phyloP scores from a whole-genome alignment of 169 alveolate species.

The Plasmodium yoelii region DNA sequence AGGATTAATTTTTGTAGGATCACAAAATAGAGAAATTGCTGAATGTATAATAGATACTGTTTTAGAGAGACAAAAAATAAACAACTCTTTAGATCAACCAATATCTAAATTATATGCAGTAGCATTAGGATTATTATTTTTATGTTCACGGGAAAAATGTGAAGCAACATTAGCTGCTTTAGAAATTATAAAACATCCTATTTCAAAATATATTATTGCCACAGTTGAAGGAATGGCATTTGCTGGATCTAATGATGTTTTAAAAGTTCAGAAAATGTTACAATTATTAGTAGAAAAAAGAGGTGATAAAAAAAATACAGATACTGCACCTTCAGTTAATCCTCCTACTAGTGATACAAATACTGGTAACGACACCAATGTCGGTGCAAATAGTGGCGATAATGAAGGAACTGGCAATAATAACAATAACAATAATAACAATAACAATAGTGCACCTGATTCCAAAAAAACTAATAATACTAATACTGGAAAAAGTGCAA shows the following conservation, averaged over 20 bases:
- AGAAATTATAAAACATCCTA: conserved; percentile 85
- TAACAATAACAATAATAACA: conserved; percentile 56
- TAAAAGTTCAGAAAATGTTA: conserved; percentile 95
- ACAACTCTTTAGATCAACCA: conserved; percentile 34
- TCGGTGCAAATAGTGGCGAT: conserved; percentile 58
- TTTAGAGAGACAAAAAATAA: conserved; percentile 86
- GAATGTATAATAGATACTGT: conserved; percentile 94
- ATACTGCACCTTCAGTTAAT: conserved; percentile 30
- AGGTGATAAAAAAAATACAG: conserved; percentile 24
- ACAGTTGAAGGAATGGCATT: conserved; percentile 96
- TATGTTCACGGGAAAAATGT: conserved; percentile 92
- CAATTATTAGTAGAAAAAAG: conserved; percentile 91
- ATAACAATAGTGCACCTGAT: conserved; percentile 34
- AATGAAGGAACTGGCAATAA: conserved; percentile 49
- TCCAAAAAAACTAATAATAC: conserved; percentile 7
- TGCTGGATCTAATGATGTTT: conserved; percentile 99
- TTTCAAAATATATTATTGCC: conserved; percentile 85
- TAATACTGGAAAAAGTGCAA: conserved; percentile 30
- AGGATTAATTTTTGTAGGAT: conserved; percentile 97
- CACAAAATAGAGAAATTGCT: conserved; percentile 96
- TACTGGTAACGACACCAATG: conserved; percentile 32
- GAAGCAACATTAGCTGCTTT: conserved; percentile 93
- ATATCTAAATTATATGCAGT: conserved; percentile 78
- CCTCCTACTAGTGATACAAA: conserved; percentile 39
- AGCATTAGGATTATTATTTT: conserved; percentile 93